Conservation (phyloP, 768 basidiomycete genomes). For the Psilocybe cubensis region DNA sequence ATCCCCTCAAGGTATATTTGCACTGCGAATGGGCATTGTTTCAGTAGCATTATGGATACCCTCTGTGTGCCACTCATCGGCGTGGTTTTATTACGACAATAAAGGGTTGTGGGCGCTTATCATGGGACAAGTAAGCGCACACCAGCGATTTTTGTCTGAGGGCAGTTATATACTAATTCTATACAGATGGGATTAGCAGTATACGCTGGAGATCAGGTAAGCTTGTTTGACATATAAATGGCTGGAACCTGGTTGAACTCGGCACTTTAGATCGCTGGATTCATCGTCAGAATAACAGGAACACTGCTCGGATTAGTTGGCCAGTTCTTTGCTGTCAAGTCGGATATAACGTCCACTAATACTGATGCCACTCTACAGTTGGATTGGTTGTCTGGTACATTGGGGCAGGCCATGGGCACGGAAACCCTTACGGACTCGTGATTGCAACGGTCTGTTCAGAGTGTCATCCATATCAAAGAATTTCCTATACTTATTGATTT, state of each 20-base stretch:
- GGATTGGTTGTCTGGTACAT: conserved; percentile 51
- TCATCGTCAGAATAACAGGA: conserved; percentile 36
- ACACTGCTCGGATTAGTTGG: conserved; percentile 39
- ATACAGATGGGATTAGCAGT: conserved; percentile 38
- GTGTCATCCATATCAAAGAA: background rate
- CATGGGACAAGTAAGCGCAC: conserved; percentile 40
- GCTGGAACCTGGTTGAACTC: background rate
- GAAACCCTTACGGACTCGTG: conserved; percentile 46
- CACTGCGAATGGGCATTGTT: conserved; percentile 39
- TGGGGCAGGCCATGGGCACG: conserved; percentile 37
- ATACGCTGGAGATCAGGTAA: conserved; percentile 48
- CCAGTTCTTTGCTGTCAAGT: conserved; percentile 20
- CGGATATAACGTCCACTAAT: background rate
- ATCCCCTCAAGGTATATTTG: conserved; percentile 45
- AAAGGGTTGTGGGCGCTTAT: conserved; percentile 50
- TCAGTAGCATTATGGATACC: conserved; percentile 48
- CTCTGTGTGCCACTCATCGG: conserved; percentile 36
- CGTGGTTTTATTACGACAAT: conserved; percentile 47
- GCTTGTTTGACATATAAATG: background rate
- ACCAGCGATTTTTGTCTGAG: background rate
- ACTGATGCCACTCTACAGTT: conserved; percentile 18
- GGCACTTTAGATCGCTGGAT: conserved; percentile 32
- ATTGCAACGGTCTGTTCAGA: conserved; percentile 38
- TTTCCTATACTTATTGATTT: background rate
- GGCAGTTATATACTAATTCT: background rate